Percentiles rank a stretch among this genome's conserved stretches.
Conservation (phyloP, 2,329 filamentous ascomycete genomes). For the Nothopassalora personata region DNA sequence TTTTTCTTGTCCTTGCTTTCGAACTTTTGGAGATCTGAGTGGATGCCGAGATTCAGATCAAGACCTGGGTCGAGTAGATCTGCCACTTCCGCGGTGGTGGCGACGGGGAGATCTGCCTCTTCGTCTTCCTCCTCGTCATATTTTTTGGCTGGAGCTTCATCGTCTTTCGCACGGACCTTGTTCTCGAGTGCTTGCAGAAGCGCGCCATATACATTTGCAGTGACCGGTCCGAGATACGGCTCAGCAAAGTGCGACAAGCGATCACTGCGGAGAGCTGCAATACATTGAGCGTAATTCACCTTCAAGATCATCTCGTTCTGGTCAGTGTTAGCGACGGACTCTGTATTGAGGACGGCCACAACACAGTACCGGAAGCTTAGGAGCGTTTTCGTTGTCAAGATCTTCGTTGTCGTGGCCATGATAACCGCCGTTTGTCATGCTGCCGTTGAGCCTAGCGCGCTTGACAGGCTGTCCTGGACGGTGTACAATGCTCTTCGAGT, state of each 20-base stretch:
- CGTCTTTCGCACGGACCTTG: conserved; percentile 62
- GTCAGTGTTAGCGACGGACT: conserved; percentile 23
- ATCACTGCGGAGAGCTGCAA: conserved; percentile 75
- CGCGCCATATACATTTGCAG: conserved; percentile 70
- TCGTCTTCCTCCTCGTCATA: conserved; percentile 44
- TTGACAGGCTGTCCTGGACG: conserved; percentile 25
- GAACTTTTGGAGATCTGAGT: conserved; percentile 22
- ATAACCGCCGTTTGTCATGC: conserved; percentile 28
- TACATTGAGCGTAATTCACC: conserved; percentile 79
- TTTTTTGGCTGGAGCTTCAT: conserved; percentile 41
- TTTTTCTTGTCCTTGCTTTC: conserved; percentile 24
- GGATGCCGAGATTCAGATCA: conserved; percentile 34
- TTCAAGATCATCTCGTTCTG: conserved; percentile 69
- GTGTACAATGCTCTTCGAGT: conserved; percentile 23
- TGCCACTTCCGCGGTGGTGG: conserved; percentile 39
- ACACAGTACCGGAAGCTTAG: conserved; percentile 34
- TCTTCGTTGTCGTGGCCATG: conserved; percentile 23
- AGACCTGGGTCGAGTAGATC: conserved; percentile 38
- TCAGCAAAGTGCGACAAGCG: conserved; percentile 68
- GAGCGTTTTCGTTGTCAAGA: conserved; percentile 21
- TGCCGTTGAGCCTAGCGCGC: conserved; percentile 32
- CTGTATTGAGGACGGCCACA: conserved; percentile 17
- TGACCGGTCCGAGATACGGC: conserved; percentile 65
- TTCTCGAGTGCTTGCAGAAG: conserved; percentile 67
- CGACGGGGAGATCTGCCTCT: conserved; percentile 33